These are phyloP conservation scores for Ophiocordyceps unilateralis DNA, from an alignment of 2,329 filamentous ascomycete species.

Conservation along the genomic window DNA sequence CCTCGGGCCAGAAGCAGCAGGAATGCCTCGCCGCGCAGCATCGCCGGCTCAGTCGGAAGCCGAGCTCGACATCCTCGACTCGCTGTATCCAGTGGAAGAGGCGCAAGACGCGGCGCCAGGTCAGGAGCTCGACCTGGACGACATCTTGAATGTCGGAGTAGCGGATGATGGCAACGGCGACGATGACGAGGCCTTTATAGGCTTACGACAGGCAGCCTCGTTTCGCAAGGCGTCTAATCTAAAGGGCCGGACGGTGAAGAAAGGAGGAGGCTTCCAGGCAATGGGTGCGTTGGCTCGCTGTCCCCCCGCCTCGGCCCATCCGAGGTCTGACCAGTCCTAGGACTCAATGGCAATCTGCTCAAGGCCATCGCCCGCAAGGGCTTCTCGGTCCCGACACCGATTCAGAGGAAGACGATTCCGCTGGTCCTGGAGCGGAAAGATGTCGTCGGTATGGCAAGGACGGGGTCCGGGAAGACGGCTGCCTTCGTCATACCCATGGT, in stretches of 20 bases:
- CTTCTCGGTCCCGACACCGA: slow-evolving; percentile 89
- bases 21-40: slow-evolving; percentile 54
- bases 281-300: slow-evolving; percentile 43
- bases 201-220: slow-evolving; percentile 66
- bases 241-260: slow-evolving; percentile 77
- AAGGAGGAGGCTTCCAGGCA: slow-evolving; percentile 88
- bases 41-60: slow-evolving; percentile 79
- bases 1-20: neutral
- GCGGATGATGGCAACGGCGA: slow-evolving; percentile 35
- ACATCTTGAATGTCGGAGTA: slow-evolving; percentile 37
- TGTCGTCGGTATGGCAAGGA: slow-evolving; percentile 97
- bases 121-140: slow-evolving; percentile 38
- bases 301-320: no score
- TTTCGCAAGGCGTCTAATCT: slow-evolving; percentile 73
- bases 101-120: slow-evolving; percentile 20
- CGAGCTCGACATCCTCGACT: slow-evolving; percentile 76
- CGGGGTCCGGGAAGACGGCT: slow-evolving; percentile 96
- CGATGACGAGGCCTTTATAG: slow-evolving; percentile 74
- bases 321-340: no score
- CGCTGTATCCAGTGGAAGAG: slow-evolving; percentile 47
- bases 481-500: slow-evolving; percentile 99
- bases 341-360: slow-evolving; percentile 64
- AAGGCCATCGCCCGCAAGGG: slow-evolving; percentile 89
- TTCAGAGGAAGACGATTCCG: slow-evolving; percentile 92
- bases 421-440: slow-evolving; percentile 78